Evolutionary conservation across 331 rosid species (phyloP).

Genomic region (Ulmus americana): DNA sequence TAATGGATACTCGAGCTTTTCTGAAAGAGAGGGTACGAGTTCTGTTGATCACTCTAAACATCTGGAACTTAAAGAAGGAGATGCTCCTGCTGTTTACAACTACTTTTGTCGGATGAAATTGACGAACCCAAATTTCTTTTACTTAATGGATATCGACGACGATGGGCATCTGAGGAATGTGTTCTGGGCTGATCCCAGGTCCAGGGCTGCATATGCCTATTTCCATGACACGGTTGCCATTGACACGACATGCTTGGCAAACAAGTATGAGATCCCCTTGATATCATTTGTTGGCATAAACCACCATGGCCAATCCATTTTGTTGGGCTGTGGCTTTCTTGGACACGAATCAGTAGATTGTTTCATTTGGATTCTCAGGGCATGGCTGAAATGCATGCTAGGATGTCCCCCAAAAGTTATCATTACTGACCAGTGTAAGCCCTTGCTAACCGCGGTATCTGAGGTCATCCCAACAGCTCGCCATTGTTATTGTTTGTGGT

Average conservation of each 20-base stretch:
- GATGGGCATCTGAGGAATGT: constrained; percentile 63
- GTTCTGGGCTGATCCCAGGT: constrained; percentile 75
- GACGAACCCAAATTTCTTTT: constrained; percentile 61
- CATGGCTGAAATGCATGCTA: constrained; percentile 69
- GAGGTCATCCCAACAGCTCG: constrained; percentile 56
- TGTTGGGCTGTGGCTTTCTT: constrained; percentile 71
- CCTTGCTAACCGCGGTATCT: constrained; percentile 52
- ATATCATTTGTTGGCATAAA: constrained; percentile 59
- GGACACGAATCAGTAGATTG: constrained; percentile 55
- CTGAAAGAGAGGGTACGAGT: constrained; percentile 38
- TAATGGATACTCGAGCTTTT: constrained; percentile 33
- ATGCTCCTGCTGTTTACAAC: constrained; percentile 61
- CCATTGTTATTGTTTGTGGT: constrained; percentile 60
- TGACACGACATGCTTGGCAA: constrained; percentile 65
- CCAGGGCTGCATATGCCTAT: constrained; percentile 52
- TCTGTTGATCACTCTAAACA: constrained; percentile 41
- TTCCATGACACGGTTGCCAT: constrained; percentile 55
- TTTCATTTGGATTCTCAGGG: constrained; percentile 59
- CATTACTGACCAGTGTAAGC: constrained; percentile 58
- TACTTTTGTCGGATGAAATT: constrained; percentile 71
- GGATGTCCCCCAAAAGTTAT: constrained; percentile 48
- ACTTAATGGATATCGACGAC: constrained; percentile 59
- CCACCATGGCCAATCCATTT: constrained; percentile 60
- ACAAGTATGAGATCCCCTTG: constrained; percentile 67
- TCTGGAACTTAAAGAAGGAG: constrained; percentile 74